Percentiles rank a stretch among this genome's conserved stretches.
Conservation (phyloP, 176 grass and related monocot species). For the Ampelocalamus luodianensis region DNA sequence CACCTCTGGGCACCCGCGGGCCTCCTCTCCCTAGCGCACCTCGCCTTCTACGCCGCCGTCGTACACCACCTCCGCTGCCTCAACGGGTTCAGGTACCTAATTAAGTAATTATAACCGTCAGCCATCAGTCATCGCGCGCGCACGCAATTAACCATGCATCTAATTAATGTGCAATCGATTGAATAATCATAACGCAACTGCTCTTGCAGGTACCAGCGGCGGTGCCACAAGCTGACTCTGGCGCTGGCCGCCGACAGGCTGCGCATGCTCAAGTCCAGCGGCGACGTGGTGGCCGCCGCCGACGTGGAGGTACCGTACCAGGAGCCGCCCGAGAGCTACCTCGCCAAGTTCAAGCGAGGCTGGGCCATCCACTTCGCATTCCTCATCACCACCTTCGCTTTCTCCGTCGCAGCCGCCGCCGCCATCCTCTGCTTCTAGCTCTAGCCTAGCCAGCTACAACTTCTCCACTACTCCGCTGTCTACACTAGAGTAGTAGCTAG, state of each 20-base stretch:
- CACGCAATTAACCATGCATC: neutral
- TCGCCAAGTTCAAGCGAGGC: slow-evolving; percentile 85
- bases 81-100: slow-evolving; percentile 62
- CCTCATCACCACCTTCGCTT: slow-evolving; percentile 78
- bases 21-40: slow-evolving; percentile 82
- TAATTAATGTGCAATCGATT: no score
- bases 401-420: slow-evolving; percentile 78
- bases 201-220: slow-evolving; percentile 74
- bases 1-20: slow-evolving; percentile 86
- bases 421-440: slow-evolving; percentile 82
- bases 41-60: slow-evolving; percentile 85
- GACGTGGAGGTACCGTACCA: slow-evolving; percentile 90
- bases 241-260: slow-evolving; percentile 84
- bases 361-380: slow-evolving; percentile 87
- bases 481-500: neutral
- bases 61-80: slow-evolving; percentile 96
- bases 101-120: no score
- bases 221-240: slow-evolving; percentile 97
- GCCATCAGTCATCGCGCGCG: no score
- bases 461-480: neutral
- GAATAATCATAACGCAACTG: neutral
- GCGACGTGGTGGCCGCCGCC: slow-evolving; percentile 50
- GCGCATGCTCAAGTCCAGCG: slow-evolving; percentile 61
- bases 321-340: slow-evolving; percentile 88
- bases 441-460: neutral